Evolutionary conservation across 306 rosid species (phyloP).

Genomic region (Prunus fruticosa): DNA sequence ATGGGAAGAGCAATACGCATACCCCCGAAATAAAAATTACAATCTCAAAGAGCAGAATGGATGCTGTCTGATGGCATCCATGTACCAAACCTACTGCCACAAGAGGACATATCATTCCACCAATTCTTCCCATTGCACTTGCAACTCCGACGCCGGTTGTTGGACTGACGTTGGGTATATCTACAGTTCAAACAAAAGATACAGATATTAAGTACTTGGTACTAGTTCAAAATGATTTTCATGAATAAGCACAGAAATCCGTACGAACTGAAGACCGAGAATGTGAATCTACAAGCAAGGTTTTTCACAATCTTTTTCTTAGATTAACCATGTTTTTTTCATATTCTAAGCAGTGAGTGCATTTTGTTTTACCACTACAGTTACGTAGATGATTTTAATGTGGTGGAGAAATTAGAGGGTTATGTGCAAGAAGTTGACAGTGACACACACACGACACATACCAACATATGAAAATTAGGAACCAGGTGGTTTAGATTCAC

Average conservation of each 20-base stretch:
- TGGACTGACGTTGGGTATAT: constrained; percentile 83
- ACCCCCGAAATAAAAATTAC: constrained; percentile 73
- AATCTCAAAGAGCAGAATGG: constrained; percentile 72
- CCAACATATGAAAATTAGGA: no score
- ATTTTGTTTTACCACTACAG: no score
- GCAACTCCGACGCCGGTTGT: constrained; percentile 94
- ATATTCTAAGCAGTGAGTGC: no score
- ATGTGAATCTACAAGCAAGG: neutral
- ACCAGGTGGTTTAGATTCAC: no score
- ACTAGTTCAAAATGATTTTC: neutral
- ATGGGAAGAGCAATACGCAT: constrained; percentile 68
- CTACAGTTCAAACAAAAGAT: constrained; percentile 41
- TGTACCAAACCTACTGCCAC: constrained; percentile 87
- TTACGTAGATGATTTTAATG: no score
- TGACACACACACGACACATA: no score
- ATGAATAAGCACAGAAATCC: neutral
- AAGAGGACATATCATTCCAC: constrained; percentile 87
- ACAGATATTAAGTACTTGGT: neutral
- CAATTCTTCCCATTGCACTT: constrained; percentile 83
- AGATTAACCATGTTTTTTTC: no score
- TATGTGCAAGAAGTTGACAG: no score
- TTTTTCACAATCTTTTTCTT: neutral
- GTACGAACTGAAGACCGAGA: neutral
- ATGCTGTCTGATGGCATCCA: constrained; percentile 77
- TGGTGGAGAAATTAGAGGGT: no score